Evolutionary conservation across 805 yeast genomes (phyloP), one percentile per base, ranked within the genome.

Genomic region (Saccharomycopsis capsularis): DNA sequence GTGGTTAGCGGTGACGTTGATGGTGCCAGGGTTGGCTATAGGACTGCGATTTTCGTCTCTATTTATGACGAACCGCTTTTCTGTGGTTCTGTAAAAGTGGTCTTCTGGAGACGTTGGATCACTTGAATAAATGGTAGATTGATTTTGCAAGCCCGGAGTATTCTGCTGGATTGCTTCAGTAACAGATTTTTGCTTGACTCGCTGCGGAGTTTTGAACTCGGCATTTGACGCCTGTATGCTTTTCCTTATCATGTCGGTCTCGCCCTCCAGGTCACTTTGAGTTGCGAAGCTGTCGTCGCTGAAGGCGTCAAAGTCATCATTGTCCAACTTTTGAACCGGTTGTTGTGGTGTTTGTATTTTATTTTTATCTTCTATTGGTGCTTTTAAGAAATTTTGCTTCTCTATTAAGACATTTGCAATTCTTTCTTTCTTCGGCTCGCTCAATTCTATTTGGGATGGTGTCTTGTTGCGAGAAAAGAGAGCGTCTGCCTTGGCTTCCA

Each of bases 41-140:
- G n/a, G 38, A 6, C 19, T 16, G 16, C 27, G 7, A 11, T 6
- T 15, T n/a, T 15, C 16, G n/a, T 36, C 21, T 36, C 39, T 36
- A 4, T 36, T 18, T 11, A 43, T 35, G 4, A 43, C 35, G n/a
- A 27, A 43, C 35, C 46, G 5, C 13, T 32, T 43, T n/a, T 4
- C 9, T 6, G 46, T 43, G 18, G 46, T 43, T 34, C 27, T 30
- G 18, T 24, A 34, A 4, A 36, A 21, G 32, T 43, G 39, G 15
- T 43, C 39, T 35, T 43, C 46, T 15, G 45, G 45, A 5, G 45
- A 42, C 9, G 32, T 6, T 5, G 45, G 45, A 25, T 42, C 45
- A 35, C 29, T 18, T n/a, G 36, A 42, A 11, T 22, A 25, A 40
- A 30, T 16, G 34, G 18, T 30, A 6, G 44, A 23, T 15, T 27